These are phyloP conservation scores for Wickerhamomyces bovis DNA, from an alignment of 805 yeast genomes.

Conservation along the genomic window DNA sequence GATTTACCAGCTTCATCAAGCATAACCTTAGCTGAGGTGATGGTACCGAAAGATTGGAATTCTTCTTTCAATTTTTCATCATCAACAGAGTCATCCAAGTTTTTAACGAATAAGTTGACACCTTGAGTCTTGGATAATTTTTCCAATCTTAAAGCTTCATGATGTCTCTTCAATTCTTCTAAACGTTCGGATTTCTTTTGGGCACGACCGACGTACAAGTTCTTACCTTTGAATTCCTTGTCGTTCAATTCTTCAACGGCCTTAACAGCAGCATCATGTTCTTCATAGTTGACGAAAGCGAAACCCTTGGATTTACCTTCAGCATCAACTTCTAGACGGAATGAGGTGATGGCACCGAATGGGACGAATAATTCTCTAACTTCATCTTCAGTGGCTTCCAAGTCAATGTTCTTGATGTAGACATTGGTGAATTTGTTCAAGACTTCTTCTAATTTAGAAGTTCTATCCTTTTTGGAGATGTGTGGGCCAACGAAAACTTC, in stretches of 20 bases:
- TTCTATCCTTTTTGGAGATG: conserved; percentile 88
- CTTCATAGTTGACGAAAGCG: conserved; percentile 89
- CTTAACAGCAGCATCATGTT: conserved; percentile 80
- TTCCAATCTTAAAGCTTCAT: conserved; percentile 88
- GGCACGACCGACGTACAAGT: conserved; percentile 94
- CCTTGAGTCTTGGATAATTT: conserved; percentile 93
- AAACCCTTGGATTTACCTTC: conserved; percentile 93
- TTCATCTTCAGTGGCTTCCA: conserved; percentile 63
- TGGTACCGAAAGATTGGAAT: conserved; percentile 88
- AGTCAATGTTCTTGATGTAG: conserved; percentile 83
- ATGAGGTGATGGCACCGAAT: conserved; percentile 78
- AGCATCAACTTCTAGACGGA: conserved; percentile 67
- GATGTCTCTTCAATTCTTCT: conserved; percentile 91
- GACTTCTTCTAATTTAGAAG: conserved; percentile 83
- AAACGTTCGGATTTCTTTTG: conserved; percentile 98
- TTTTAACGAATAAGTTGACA: conserved; percentile 93
- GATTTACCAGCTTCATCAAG: conserved; percentile 91
- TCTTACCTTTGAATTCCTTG: conserved; percentile 77
- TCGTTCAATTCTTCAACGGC: conserved; percentile 93
- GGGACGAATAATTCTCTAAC: conserved; percentile 66
- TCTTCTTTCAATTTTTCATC: conserved; percentile 90
- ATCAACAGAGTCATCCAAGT: conserved; percentile 89
- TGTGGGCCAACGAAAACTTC: conserved; percentile 96
- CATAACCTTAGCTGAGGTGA: conserved; percentile 96
- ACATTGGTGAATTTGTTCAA: conserved; percentile 93